Conservation (phyloP, 768 basidiomycete genomes). For the Podaxis pistillaris region DNA sequence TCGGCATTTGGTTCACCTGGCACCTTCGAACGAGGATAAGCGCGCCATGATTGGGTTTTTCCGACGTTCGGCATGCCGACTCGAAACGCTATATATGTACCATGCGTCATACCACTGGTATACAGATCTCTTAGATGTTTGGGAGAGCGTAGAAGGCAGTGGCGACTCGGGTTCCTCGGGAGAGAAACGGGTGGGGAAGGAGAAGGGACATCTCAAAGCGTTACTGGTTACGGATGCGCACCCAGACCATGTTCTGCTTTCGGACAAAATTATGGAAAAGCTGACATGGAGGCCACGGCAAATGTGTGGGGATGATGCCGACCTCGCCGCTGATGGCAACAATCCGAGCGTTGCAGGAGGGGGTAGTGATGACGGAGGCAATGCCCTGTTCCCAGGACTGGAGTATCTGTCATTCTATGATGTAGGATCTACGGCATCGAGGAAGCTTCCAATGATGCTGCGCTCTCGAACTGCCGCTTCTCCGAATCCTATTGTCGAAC, state of each 20-base stretch:
- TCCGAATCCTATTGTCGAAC: background rate
- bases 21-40: slow-evolving; percentile 4
- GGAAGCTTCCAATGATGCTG: slow-evolving; percentile 3
- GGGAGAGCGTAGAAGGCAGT: slow-evolving; percentile 6
- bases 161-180: background rate
- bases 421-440: background rate
- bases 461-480: background rate
- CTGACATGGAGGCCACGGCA: slow-evolving; percentile 6
- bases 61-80: slow-evolving; percentile 14
- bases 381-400: slow-evolving; percentile 1
- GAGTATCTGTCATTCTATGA: slow-evolving; percentile 10
- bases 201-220: slow-evolving; percentile 2
- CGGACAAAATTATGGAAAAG: slow-evolving; percentile 1
- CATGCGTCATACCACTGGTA: background rate
- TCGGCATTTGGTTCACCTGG: slow-evolving; percentile 9
- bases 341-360: background rate
- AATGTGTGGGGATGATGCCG: background rate
- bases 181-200: background rate
- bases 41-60: slow-evolving; percentile 8
- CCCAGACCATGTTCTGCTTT: background rate
- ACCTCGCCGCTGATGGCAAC: background rate
- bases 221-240: slow-evolving; percentile 1
- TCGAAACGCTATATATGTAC: slow-evolving; percentile 17
- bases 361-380: background rate
- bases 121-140: slow-evolving; percentile 11